These are phyloP conservation scores for Trypanosoma vivax DNA, from an alignment of 208 protist genomes.

Conservation along the genomic window DNA sequence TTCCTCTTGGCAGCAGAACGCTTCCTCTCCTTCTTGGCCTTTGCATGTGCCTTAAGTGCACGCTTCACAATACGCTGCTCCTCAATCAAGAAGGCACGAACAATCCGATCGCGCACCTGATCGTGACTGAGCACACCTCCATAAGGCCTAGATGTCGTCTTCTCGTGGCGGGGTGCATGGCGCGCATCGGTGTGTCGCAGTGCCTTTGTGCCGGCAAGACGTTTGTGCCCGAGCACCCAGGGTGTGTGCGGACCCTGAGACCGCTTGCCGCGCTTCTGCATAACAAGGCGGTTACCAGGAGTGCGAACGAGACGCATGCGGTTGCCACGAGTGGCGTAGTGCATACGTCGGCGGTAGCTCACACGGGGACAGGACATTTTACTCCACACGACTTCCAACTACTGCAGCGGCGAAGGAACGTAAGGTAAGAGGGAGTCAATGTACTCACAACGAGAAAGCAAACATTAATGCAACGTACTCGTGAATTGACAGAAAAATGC, in stretches of 20 bases:
- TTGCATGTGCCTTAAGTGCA: conserved; percentile 63
- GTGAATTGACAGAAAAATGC: no score
- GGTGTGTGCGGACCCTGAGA: conserved; percentile 89
- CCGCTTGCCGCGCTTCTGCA: conserved; percentile 94
- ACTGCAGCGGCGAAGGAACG: background rate
- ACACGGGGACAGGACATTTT: conserved; percentile 66
- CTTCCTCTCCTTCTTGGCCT: conserved; percentile 59
- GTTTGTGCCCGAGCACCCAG: conserved; percentile 90
- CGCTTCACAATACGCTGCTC: conserved; percentile 98
- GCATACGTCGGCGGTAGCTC: conserved; percentile 71
- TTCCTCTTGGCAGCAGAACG: conserved; percentile 64
- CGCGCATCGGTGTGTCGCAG: conserved; percentile 88
- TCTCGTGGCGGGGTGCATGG: conserved; percentile 84
- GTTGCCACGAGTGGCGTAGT: conserved; percentile 73
- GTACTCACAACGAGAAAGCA: no score
- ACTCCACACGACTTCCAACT: background rate
- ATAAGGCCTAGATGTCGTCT: conserved; percentile 96
- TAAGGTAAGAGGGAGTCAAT: no score
- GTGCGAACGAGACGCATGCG: conserved; percentile 81
- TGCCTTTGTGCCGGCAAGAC: conserved; percentile 87
- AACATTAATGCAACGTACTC: conserved; percentile 5
- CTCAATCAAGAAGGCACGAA: conserved; percentile 98
- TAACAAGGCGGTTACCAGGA: conserved; percentile 89
- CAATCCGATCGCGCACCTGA: conserved; percentile 94
- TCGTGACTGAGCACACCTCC: conserved; percentile 93